Evolutionary conservation across 345 rosid species (phyloP), one percentile per base, ranked within the genome.

Genomic region (Melaleuca alternifolia): DNA sequence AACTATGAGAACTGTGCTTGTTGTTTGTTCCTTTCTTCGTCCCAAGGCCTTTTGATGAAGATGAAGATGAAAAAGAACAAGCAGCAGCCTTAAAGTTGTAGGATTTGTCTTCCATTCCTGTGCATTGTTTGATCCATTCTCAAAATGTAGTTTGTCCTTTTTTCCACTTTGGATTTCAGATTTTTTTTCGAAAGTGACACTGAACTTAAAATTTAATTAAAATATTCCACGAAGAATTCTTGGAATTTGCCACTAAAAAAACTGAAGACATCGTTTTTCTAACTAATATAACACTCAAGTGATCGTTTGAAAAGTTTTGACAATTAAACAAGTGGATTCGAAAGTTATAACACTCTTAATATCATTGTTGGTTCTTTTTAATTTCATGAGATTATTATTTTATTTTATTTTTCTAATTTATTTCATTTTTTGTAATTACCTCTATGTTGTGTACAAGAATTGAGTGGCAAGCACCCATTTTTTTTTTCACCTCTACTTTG

Each of bases 261-360:
- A 4, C 41, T 41, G 2, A 41, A 41, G 41, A 41, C 4, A 41
- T 41, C 41, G 41, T 41, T 41, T 41, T 41, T 41, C 41, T 41
- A 41, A 41, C 4, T 0, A 0, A 57, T 26, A 7, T 11, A 30
- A 57, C 16, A 11, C 16, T 5, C 16, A 26, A 26, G 16, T 1
- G 2, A 57, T 57, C 2, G 2, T 1, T 57, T 7, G 0, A 26
- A 57, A 57, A 11, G 0, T 57, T 57, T 0, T 5, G 26, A 11
- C 3, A 57, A 5, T 57, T 57, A 57, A 57, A 26, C 26, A 26
- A 57, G 2, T 0, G 0, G 0, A 0, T 26, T 11, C 6, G 8
- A 1, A 59, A 59, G 7, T 59, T 59, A 12, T n/a, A 6, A n/a
- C 0, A n/a, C 0, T n/a, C n/a, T 9, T n/a, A 59, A 59, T 28